phyloP scores from a whole-genome alignment of 768 basidiomycete species.

The Postia placenta region DNA sequence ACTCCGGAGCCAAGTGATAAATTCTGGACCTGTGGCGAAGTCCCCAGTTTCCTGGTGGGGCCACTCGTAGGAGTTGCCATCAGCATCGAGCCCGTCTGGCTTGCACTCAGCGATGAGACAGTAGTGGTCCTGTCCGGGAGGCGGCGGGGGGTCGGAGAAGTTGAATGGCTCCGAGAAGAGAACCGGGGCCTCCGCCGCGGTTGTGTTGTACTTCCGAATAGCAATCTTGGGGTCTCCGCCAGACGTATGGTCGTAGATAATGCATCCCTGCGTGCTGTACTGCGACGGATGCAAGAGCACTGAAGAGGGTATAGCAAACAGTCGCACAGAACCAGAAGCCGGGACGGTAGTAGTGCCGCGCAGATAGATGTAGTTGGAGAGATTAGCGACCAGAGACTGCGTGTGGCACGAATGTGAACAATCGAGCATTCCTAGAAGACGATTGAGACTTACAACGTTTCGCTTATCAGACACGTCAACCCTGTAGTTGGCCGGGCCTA shows the following conservation, averaged over 20 bases:
- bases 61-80: background rate
- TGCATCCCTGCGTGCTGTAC: background rate
- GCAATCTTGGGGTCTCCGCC: background rate
- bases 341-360: background rate
- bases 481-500: background rate
- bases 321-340: background rate
- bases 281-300: background rate
- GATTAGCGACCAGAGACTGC: background rate
- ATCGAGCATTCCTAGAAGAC: too few species aligned
- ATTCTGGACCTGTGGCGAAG: background rate
- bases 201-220: background rate
- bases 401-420: background rate
- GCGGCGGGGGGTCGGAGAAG: background rate
- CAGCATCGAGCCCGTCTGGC: background rate
- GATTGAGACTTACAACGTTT: background rate
- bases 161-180: background rate
- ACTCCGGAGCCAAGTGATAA: background rate
- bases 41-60: background rate
- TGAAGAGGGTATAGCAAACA: background rate
- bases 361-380: background rate
- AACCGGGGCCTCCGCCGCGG: background rate
- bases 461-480: background rate
- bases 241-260: background rate
- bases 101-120: background rate
- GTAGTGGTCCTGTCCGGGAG: background rate